phyloP scores from a whole-genome alignment of 2,329 filamentous ascomycete genomes.

The Aspergillus fischeri region DNA sequence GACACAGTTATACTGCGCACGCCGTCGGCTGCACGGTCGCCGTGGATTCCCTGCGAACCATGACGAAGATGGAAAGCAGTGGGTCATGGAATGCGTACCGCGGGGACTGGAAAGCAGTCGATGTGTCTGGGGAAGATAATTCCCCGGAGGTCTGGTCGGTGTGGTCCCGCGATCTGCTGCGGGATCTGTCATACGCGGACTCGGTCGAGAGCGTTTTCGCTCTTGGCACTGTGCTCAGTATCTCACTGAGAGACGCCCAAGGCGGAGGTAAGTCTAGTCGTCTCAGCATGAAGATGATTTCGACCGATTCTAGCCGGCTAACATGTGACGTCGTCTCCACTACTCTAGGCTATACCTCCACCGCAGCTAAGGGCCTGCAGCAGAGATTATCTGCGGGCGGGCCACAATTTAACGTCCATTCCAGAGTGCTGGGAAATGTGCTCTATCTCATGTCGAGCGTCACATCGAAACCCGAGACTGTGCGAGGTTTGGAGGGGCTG shows the following conservation, averaged over 20 bases:
- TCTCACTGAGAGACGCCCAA: constrained; percentile 51
- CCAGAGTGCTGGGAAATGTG: constrained; percentile 58
- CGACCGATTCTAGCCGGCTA: constrained; percentile 8
- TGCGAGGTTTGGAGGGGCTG: constrained; percentile 39
- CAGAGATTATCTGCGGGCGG: constrained; percentile 42
- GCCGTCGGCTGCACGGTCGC: constrained; percentile 76
- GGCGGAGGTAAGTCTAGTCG: constrained; percentile 39
- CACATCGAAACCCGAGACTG: constrained; percentile 43
- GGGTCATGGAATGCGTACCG: constrained; percentile 57
- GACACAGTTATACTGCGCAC: constrained; percentile 84
- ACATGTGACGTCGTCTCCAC: constrained; percentile 15
- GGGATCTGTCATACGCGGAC: constrained; percentile 52
- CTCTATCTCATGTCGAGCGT: constrained; percentile 59
- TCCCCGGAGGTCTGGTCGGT: constrained; percentile 57
- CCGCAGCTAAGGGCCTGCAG: constrained; percentile 51
- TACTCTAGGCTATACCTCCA: constrained; percentile 52
- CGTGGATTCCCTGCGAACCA: constrained; percentile 58
- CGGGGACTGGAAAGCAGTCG: constrained; percentile 41
- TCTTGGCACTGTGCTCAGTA: constrained; percentile 69
- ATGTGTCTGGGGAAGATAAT: not conserved
- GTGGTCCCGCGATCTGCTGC: constrained; percentile 62
- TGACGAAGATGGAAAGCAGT: constrained; percentile 55
- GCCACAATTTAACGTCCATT: constrained; percentile 49
- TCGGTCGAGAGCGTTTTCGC: constrained; percentile 65
- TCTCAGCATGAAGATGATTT: not conserved